phyloP scores from a whole-genome alignment of 805 yeast species.

The Candida ponderosae region DNA sequence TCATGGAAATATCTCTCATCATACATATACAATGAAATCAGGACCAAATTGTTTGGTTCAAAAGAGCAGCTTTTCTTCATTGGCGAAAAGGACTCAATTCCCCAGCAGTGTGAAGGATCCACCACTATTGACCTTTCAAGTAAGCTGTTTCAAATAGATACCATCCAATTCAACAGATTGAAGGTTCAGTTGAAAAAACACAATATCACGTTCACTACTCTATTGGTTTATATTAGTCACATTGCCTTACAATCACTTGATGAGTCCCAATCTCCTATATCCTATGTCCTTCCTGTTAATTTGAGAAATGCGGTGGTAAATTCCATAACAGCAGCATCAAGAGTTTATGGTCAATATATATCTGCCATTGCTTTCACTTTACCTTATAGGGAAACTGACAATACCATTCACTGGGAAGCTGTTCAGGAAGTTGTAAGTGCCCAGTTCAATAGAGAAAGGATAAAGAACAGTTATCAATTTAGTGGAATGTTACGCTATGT shows the following conservation, averaged over 20 bases:
- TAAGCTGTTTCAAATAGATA: background rate
- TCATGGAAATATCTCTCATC: background rate
- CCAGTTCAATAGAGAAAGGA: background rate
- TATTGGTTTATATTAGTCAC: too few relatives aligned
- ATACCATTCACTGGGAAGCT: background rate
- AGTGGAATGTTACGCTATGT: background rate
- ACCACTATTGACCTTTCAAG: background rate
- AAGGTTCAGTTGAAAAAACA: background rate
- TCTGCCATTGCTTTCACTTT: background rate
- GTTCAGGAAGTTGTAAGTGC: background rate
- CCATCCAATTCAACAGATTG: too few relatives aligned
- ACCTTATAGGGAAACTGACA: background rate
- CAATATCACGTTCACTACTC: background rate
- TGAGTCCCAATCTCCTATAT: background rate
- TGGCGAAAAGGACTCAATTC: too few relatives aligned
- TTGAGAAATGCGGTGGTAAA: too few relatives aligned
- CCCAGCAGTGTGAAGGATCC: too few relatives aligned
- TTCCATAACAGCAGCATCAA: background rate
- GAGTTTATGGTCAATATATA: background rate
- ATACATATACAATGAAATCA: background rate
- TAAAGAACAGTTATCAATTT: too few relatives aligned
- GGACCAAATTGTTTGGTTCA: too few relatives aligned
- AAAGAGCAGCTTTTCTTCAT: too few relatives aligned
- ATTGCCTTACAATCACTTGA: background rate
- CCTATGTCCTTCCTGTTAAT: background rate